Conservation (phyloP, 2,329 filamentous ascomycete genomes). For the Cercospora sp. region DNA sequence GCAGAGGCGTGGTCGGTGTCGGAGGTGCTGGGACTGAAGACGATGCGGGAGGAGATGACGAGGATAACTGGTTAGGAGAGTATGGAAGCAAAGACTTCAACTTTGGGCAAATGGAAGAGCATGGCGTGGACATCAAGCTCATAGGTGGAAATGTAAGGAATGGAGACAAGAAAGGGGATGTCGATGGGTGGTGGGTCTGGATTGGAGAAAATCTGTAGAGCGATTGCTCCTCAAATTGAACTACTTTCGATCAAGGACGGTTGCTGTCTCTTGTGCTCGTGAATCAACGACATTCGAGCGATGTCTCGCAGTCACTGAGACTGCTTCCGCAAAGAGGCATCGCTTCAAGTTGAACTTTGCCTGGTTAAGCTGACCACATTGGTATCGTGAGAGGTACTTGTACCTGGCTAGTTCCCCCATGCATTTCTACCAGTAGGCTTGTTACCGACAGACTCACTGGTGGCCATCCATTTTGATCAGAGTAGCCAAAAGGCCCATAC, state of each 20-base stretch:
- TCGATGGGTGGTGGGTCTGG: slow-evolving; percentile 89
- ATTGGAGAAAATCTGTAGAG: slow-evolving; percentile 69
- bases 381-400: too few species aligned
- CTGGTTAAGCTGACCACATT: too few species aligned
- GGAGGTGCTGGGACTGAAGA: slow-evolving; percentile 67
- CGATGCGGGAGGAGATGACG: slow-evolving; percentile 65
- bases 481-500: too few species aligned
- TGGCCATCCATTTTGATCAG: too few species aligned
- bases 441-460: too few species aligned
- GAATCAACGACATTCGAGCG: too few species aligned
- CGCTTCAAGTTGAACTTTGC: too few species aligned
- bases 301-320: too few species aligned
- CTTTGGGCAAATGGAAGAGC: slow-evolving; percentile 81
- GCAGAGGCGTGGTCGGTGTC: slow-evolving; percentile 79
- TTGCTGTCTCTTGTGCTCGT: neutral
- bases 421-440: too few species aligned
- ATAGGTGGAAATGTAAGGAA: slow-evolving; percentile 69
- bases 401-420: too few species aligned
- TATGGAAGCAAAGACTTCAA: slow-evolving; percentile 74
- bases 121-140: slow-evolving; percentile 75
- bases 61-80: slow-evolving; percentile 76
- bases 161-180: slow-evolving; percentile 54
- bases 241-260: neutral
- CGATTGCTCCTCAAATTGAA: neutral
- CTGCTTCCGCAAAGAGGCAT: too few species aligned